These are phyloP conservation scores for Pseudopyrenochaeta lycopersici DNA, from an alignment of 2,329 filamentous ascomycete species.

Conservation along the genomic window DNA sequence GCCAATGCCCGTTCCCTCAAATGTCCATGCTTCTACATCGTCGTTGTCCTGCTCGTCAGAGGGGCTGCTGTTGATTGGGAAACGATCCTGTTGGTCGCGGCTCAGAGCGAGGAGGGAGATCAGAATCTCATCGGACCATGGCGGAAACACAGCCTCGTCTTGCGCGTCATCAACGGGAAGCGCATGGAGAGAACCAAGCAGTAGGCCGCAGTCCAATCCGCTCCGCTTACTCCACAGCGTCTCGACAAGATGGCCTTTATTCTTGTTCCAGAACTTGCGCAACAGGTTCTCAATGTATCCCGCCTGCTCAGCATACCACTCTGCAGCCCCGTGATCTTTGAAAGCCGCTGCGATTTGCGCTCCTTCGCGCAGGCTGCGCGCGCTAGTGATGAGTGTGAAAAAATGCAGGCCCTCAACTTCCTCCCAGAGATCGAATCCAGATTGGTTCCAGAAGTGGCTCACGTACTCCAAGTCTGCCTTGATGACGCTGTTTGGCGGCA, in stretches of 20 bases:
- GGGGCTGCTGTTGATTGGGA: constrained; percentile 49
- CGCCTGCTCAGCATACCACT: constrained; percentile 51
- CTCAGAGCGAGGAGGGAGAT: constrained; percentile 45
- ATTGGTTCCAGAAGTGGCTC: constrained; percentile 52
- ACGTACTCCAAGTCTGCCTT: constrained; percentile 58
- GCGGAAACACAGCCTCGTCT: constrained; percentile 37
- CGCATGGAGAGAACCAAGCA: constrained; percentile 52
- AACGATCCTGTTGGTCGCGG: constrained; percentile 46
- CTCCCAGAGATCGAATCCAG: constrained; percentile 57
- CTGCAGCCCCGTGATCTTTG: constrained; percentile 47
- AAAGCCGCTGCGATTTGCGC: constrained; percentile 44
- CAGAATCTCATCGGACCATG: constrained; percentile 51
- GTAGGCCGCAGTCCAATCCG: constrained; percentile 50
- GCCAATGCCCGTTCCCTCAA: constrained; percentile 50
- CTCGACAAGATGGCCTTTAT: constrained; percentile 48
- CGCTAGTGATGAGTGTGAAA: constrained; percentile 52
- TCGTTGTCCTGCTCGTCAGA: constrained; percentile 17
- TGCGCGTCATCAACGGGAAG: constrained; percentile 24
- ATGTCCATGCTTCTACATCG: constrained; percentile 11
- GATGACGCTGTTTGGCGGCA: constrained; percentile 51
- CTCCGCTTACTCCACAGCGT: constrained; percentile 44
- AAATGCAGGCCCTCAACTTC: constrained; percentile 55
- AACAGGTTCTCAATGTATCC: constrained; percentile 43
- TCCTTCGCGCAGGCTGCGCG: constrained; percentile 48
- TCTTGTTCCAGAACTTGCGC: constrained; percentile 48